Conservation (phyloP, 1,284 basidiomycete genomes). For the Afroboletus lepidellus region DNA sequence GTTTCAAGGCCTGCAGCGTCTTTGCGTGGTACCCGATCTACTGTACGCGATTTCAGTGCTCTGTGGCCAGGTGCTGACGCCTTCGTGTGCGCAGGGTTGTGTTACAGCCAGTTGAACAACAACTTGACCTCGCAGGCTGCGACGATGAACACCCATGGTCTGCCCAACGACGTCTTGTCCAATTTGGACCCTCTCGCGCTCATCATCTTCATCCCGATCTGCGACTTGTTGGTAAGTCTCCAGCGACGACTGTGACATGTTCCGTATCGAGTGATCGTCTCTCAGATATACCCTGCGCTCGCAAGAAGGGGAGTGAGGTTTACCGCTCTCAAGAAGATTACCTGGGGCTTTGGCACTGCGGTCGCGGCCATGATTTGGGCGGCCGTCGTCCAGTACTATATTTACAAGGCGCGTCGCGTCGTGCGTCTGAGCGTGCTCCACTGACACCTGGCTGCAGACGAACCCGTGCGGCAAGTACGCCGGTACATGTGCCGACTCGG, state of each 20-base stretch:
- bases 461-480: constrained; percentile 66
- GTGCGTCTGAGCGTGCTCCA: background rate
- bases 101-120: constrained; percentile 76
- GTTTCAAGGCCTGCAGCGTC: constrained; percentile 82
- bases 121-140: constrained; percentile 80
- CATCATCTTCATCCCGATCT: constrained; percentile 73
- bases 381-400: constrained; percentile 71
- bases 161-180: constrained; percentile 81
- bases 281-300: constrained; percentile 70
- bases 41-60: constrained; percentile 51
- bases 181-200: constrained; percentile 79
- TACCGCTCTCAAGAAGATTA: constrained; percentile 72
- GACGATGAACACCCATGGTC: constrained; percentile 67
- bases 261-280: background rate
- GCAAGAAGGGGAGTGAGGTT: constrained; percentile 67
- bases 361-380: constrained; percentile 60
- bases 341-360: constrained; percentile 69
- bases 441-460: constrained; percentile 35
- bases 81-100: constrained; percentile 49
- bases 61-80: too few relatives aligned
- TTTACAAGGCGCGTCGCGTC: constrained; percentile 55
- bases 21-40: constrained; percentile 78
- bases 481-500: constrained; percentile 49
- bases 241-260: background rate
- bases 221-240: constrained; percentile 49